Evolutionary conservation across 2,329 filamentous ascomycete species (phyloP), one percentile per base, ranked within the genome.

Genomic region (Fusarium luffae): DNA sequence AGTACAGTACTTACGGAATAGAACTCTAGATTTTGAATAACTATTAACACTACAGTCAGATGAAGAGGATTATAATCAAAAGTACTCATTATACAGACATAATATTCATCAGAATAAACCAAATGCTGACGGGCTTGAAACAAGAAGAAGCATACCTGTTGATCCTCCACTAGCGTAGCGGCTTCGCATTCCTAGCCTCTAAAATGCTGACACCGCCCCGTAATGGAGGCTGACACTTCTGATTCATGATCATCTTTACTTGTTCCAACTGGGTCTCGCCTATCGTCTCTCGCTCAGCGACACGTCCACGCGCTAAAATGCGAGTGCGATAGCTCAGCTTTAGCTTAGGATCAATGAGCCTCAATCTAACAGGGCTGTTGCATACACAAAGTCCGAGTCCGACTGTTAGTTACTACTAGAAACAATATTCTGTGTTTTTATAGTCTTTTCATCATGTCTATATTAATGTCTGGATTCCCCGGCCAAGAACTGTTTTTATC

Each of bases 121-220:
- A n/a, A 19, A 18, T 42, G 49, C 49, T 52, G 25, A 52, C 23
- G 10, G 49, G 49, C 49, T 52, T 51, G 48, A 40, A 51, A 51
- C 48, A 27, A 27, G 11, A 51, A 28, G 23, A 47, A 28, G 25
- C 44, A 47, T 28, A 13, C 44, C 44, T 11, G 44, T 47, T 12
- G 12, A 47, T 28, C 44, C 44, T 47, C 44, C 23, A 19, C 49
- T 52, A 42, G 49, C 49, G 37, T 47, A 47, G 48, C 25, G 41
- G 57, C 40, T 40, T 55, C 19, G 37, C 34, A 41, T 42, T 16
- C 34, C 37, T 51, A 51, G 48, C 21, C 18, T 40, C 30, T 50
- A 23, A 27, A 27, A 23, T 59, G 63, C 58, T 69, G 58, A 64
- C 67, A 70, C 67, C 37, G 67, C 50, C 67, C 49, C 58, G 9